Conservation (phyloP, 371 early-diverging fungal genomes). For the Syncephalastrum monosporum region DNA sequence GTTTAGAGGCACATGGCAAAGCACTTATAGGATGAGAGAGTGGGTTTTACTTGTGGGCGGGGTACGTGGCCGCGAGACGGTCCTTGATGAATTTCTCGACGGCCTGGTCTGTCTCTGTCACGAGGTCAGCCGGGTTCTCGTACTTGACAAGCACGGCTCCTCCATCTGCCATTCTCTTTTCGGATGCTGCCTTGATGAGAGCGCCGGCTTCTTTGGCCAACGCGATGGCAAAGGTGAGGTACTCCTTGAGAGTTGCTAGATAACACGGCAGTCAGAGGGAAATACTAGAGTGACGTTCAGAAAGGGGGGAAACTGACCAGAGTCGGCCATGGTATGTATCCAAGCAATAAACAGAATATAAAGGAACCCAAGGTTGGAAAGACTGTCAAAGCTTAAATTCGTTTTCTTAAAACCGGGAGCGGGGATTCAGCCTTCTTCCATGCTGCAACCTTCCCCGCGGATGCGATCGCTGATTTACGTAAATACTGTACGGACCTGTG, state of each 20-base stretch:
- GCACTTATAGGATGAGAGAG: not conserved
- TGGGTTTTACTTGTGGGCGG: constrained; percentile 60
- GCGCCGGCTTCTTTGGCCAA: constrained; percentile 66
- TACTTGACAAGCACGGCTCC: constrained; percentile 46
- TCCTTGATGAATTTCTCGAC: constrained; percentile 74
- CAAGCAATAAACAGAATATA: not conserved
- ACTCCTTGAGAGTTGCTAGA: constrained; percentile 35
- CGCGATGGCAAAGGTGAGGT: constrained; percentile 52
- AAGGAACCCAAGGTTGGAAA: not conserved
- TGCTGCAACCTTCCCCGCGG: no score
- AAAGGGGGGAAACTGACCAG: no score
- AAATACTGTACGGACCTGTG: no score
- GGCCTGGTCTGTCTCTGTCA: constrained; percentile 81
- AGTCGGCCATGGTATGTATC: no score
- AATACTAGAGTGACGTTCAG: no score
- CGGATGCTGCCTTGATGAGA: constrained; percentile 59
- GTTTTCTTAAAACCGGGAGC: no score
- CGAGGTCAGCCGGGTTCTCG: constrained; percentile 79
- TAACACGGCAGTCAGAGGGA: not conserved
- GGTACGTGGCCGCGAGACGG: constrained; percentile 58
- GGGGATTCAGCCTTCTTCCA: no score
- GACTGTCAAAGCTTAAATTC: no score
- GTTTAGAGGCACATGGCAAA: not conserved
- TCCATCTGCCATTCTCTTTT: constrained; percentile 50
- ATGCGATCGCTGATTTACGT: no score